Base-by-base conservation (phyloP, 768 basidiomycete species). In the Trametes coccinea region DNA sequence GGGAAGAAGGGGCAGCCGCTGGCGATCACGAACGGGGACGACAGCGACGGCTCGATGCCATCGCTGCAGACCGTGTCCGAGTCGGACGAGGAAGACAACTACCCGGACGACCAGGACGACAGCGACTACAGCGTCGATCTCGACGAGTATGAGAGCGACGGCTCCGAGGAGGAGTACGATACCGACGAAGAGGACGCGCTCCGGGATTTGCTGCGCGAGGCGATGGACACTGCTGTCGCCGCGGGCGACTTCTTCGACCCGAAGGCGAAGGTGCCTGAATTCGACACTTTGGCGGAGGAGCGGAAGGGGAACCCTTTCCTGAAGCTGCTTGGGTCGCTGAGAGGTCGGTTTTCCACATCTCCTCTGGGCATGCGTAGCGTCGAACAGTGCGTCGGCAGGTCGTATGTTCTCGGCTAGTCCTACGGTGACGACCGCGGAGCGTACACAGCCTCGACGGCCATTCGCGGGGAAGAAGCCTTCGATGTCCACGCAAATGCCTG, bases 281-380 rank as follows among this genome's bases (percentile, higher is more conserved):
- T 80, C 49, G 70, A 77, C 43, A 71, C 77, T 11, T 64, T 78
- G 5, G 72, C 74, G 13, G 83, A 85, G 27, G 80, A 83, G 54
- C 77, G 80, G 54, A 87, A 86, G 68, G 83, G 80, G 17, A 94
- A 93, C 68, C 89, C 90, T 0, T 92, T 94, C 72, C 71, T 93
- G 67, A 92, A 87, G 70, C 72, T 92, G 39, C 76, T 94, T 64
- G 86, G 87, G 39, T 87, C 88, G 13, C 71, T 93, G 59, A 80
- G 87, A 83, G 92, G 91, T 86, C 56, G 39, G 22, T 22, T 22
- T 22, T 22, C 22, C 22, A 22, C 74, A 63, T 41, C 2, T 14
- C 51, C 34, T 31, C 17, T 40, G 5, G n/a, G 14, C 30, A 33
- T 17, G 8, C 52, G 3, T 2, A 56, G 6, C 5, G 40, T 16